phyloP scores from a whole-genome alignment of 2,329 filamentous ascomycete species.

The Amauroascus niger region DNA sequence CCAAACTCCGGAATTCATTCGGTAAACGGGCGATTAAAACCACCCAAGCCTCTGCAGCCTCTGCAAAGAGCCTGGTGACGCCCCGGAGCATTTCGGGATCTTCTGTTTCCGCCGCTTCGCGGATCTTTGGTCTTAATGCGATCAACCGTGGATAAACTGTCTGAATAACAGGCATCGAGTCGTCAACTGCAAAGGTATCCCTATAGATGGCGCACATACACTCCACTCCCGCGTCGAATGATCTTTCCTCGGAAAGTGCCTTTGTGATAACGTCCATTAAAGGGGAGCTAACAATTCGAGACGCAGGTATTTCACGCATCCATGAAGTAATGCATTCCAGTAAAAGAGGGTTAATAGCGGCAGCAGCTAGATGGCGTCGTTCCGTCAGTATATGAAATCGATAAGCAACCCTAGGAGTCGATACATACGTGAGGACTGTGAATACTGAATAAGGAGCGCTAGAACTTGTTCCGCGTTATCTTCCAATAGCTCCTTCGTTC shows the following conservation, averaged over 20 bases:
- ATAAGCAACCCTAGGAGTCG: neutral
- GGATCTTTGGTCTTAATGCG: slow-evolving; percentile 65
- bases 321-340: slow-evolving; percentile 95
- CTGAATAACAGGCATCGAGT: slow-evolving; percentile 72
- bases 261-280: slow-evolving; percentile 72
- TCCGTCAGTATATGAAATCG: neutral
- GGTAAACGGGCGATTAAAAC: slow-evolving; percentile 81
- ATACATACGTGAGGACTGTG: slow-evolving; percentile 70
- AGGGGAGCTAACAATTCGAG: slow-evolving; percentile 73
- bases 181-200: slow-evolving; percentile 89
- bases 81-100: slow-evolving; percentile 81
- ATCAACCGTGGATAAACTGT: slow-evolving; percentile 72
- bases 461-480: slow-evolving; percentile 86
- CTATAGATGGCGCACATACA: slow-evolving; percentile 85
- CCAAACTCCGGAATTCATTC: slow-evolving; percentile 67
- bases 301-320: slow-evolving; percentile 83
- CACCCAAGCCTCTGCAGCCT: slow-evolving; percentile 91
- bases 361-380: slow-evolving; percentile 48
- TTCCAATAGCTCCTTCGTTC: slow-evolving; percentile 80
- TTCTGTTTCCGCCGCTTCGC: slow-evolving; percentile 63
- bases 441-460: slow-evolving; percentile 76
- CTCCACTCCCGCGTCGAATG: slow-evolving; percentile 81
- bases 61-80: slow-evolving; percentile 79
- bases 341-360: slow-evolving; percentile 76
- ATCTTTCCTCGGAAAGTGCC: slow-evolving; percentile 59